Evolutionary conservation across 352 stramenopile genomes (phyloP), one percentile per base, ranked within the genome.

Genomic region (Pythium insidiosum): DNA sequence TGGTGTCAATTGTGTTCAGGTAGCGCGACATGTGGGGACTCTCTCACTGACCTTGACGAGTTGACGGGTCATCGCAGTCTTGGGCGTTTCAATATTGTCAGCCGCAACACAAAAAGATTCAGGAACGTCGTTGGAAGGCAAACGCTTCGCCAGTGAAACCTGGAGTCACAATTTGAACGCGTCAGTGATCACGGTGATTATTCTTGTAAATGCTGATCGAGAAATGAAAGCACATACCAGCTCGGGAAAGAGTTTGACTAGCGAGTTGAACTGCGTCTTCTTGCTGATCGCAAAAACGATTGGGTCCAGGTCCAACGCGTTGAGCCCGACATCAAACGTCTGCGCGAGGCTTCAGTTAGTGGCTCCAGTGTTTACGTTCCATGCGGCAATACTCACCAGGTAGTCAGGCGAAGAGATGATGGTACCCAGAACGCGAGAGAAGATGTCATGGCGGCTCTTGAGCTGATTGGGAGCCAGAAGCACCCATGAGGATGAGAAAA

Each of bases 211-310:
- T 24, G 4, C 3, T 9, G 5, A 12, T 19, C 12, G 3, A 13
- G 16, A 18, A 23, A 20, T 24, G 36, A 13, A 47, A 31, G 21
- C 7, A 52, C 58, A 22, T 52, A 88, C 77, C 47, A 90, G 53
- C 25, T 90, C 74, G 6, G 77, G 70, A 31, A 86, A 90, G 23
- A 59, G 25, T 52, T 90, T 88, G 21, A 62, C 63, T n/a, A 90
- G 56, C 5, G 57, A 61, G 22, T 66, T 86, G 57, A 79, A 90
- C 38, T 73, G 54, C 47, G 78, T 38, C 53, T 85, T 88, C 63
- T 90, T 90, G 49, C 67, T 72, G 31, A 90, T 63, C 11, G 58
- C 58, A 33, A 90, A 66, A 29, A 90, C 69, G 33, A 90, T 73
- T 36, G 77, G 74, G 47, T 90, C 77, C 38, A 88, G 23, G 19